These are phyloP conservation scores for Fraxinus americana DNA, from an alignment of 257 asterid genomes.

Conservation along the genomic window DNA sequence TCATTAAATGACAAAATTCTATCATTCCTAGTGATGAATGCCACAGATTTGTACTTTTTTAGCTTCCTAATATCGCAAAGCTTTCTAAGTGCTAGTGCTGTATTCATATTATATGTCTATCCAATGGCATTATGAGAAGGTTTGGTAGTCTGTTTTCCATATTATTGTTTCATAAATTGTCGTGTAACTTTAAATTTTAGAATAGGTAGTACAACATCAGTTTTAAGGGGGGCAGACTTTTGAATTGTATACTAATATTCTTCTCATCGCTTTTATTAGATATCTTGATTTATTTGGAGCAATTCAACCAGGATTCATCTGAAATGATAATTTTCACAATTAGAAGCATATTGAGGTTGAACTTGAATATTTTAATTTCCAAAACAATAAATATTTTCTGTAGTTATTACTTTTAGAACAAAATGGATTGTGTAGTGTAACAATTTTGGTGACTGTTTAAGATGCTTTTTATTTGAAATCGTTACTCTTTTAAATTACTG, in stretches of 20 bases:
- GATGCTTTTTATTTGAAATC: constrained; percentile 18
- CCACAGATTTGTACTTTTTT: too few species aligned
- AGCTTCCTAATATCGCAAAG: too few species aligned
- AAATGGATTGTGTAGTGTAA: constrained; percentile 14
- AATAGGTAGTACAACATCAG: constrained; percentile 4
- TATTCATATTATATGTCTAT: too few species aligned
- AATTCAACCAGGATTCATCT: not conserved
- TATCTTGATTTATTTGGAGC: constrained; percentile 7
- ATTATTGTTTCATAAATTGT: too few species aligned
- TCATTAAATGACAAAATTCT: not conserved
- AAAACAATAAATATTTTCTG: constrained; percentile 10
- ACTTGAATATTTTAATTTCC: not conserved
- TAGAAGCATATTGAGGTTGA: not conserved
- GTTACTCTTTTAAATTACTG: constrained; percentile 31
- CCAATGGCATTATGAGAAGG: too few species aligned
- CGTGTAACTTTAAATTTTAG: not conserved
- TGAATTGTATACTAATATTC: not conserved
- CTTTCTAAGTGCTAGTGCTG: too few species aligned
- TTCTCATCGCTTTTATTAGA: not conserved
- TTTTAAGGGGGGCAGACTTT: not conserved
- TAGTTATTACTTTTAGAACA: constrained; percentile 9
- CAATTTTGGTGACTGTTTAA: constrained; percentile 8
- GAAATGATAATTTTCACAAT: constrained; percentile 3
- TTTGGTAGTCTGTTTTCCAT: too few species aligned
- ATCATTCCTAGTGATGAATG: not conserved